Conservation (phyloP, 1,139 yeast genomes). For the Zygosaccharomyces pseudobailii region DNA sequence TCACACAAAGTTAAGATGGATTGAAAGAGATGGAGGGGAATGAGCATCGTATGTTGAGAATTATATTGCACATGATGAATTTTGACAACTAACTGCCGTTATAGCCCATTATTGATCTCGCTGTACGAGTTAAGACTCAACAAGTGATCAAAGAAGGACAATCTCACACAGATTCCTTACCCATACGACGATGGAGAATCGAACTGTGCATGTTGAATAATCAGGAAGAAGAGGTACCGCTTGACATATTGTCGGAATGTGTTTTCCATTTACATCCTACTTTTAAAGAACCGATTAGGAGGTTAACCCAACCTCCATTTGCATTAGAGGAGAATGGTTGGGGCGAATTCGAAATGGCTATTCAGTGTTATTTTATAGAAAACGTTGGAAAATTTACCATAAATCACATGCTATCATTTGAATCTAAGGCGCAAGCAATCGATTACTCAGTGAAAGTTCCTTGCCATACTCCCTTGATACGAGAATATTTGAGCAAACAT, state of each 20-base stretch:
- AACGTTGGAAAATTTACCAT: conserved; percentile 78
- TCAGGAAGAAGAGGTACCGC: conserved; percentile 74
- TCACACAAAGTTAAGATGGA: not conserved
- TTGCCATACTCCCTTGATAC: conserved; percentile 61
- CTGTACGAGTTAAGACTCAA: conserved; percentile 78
- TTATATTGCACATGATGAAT: not conserved
- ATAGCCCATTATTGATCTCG: conserved; percentile 56
- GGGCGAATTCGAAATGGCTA: conserved; percentile 93
- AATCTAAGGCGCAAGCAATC: conserved; percentile 62
- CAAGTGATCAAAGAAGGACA: conserved; percentile 75
- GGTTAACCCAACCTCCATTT: conserved; percentile 80
- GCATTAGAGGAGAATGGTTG: conserved; percentile 87
- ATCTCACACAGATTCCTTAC: conserved; percentile 69
- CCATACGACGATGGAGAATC: conserved; percentile 90
- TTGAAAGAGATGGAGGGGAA: not conserved
- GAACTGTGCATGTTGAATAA: conserved; percentile 67
- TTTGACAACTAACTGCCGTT: not conserved
- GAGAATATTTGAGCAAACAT: conserved; percentile 61
- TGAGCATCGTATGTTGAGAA: not conserved
- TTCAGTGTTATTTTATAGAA: conserved; percentile 67
- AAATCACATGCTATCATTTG: conserved; percentile 78
- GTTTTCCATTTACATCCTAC: conserved; percentile 92
- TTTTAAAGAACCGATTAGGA: conserved; percentile 76
- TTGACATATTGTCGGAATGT: conserved; percentile 77
- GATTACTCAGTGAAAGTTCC: conserved; percentile 75